Conservation (phyloP, 2,329 filamentous ascomycete genomes). For the Colletotrichum neosansevieriae region DNA sequence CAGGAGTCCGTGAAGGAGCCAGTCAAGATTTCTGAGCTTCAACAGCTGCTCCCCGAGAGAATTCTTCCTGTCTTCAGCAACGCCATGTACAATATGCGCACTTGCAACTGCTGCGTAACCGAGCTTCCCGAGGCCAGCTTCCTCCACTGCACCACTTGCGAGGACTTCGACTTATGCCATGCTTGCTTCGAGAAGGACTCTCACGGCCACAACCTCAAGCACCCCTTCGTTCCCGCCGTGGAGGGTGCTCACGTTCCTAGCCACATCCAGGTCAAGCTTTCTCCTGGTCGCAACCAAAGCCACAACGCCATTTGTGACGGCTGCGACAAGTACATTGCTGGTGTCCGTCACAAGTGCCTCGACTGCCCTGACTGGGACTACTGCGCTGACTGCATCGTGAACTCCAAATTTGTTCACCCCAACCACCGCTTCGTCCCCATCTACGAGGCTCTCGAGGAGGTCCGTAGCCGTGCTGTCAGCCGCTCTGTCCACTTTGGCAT, state of each 20-base stretch:
- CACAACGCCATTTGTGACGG: conserved; percentile 96
- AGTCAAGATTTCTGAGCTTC: conserved; percentile 28
- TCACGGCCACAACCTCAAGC: conserved; percentile 92
- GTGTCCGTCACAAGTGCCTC: conserved; percentile 95
- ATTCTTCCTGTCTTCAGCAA: conserved; percentile 31
- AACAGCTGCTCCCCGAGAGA: background rate
- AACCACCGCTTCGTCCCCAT: conserved; percentile 90
- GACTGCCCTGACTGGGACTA: conserved; percentile 98
- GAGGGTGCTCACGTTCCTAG: conserved; percentile 71
- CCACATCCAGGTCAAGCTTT: conserved; percentile 75
- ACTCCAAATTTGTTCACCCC: conserved; percentile 77
- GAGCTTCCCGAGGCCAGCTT: conserved; percentile 83
- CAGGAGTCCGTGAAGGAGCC: conserved; percentile 41
- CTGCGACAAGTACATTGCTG: conserved; percentile 88
- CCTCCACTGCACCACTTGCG: conserved; percentile 85
- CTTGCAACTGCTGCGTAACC: conserved; percentile 75
- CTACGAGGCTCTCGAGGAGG: conserved; percentile 74
- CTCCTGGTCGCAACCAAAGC: conserved; percentile 81
- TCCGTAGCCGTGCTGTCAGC: conserved; percentile 52
- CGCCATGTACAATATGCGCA: conserved; percentile 62
- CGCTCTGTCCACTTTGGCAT: conserved; percentile 81
- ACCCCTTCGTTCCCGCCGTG: conserved; percentile 79
- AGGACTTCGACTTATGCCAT: conserved; percentile 93
- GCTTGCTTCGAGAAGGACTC: conserved; percentile 79
- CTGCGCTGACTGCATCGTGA: conserved; percentile 80